Base-by-base conservation (phyloP, 495 filamentous ascomycete species). In the Pyrenula massariospora region DNA sequence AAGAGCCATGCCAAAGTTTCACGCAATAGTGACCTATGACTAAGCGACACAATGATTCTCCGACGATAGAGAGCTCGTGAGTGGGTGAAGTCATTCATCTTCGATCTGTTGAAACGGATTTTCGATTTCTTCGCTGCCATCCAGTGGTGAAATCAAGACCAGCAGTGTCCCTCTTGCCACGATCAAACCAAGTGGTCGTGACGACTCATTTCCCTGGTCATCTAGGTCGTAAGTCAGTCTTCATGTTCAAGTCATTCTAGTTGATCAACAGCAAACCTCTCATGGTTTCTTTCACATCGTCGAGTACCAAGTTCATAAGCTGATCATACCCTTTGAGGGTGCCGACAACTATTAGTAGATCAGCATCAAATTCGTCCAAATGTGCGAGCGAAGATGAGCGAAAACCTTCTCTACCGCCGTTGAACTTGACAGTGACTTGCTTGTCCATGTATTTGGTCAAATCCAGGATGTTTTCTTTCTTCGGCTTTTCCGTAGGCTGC, bases 401-500 rank as follows among this genome's bases (percentile, higher is more conserved):
- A 74, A 55, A 64, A 95, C 92, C 91, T 77, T 97, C 91, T 59
- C 93, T 76, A 2, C 93, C 93, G 22, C 93, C 93, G 64, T 88
- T 96, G 67, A 98, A 97, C 73, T 97, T 96, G 58, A 97, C 93
- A 2, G 79, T 84, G 54, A 98, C 87, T 64, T 86, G 78, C 79
- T 96, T 92, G 70, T 97, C 93, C 84, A 95, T 90, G 66, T 96
- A 98, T 74, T 94, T 94, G 66, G 76, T 82, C 59, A 98, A 73
- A 61, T 98, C 93, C 21, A 98, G 80, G 63, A 98, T 98, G 66
- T 96, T 96, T 68, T 98, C 92, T 74, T 96, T 96, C 80, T 95
- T 96, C 58, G 91, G 89, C 60, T 87, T 85, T 66, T 89, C 85
- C 58, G 78, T 73, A 62, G 82, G 78, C 52, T 77, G 74, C 42